Evolutionary conservation across 208 protist species (phyloP).

Genomic region (Leishmania guyanensis): DNA sequence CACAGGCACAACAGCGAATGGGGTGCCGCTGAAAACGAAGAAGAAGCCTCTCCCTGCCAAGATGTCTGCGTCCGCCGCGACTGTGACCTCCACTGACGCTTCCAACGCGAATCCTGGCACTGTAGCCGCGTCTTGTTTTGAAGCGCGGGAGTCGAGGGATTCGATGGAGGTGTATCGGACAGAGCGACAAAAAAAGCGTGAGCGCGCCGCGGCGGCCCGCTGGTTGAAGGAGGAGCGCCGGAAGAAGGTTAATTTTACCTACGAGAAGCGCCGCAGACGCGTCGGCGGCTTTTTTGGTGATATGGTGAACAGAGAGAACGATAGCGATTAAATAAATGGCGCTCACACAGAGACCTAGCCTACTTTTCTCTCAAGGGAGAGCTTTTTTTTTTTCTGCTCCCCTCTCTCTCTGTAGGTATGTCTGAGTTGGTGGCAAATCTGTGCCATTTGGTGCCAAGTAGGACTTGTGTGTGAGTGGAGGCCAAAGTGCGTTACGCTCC

Average conservation of each 20-base stretch:
- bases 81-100: not conserved
- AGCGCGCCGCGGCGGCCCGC: constrained; percentile 72
- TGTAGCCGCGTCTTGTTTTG: not conserved
- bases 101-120: not conserved
- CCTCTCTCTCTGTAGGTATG: not conserved
- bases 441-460: not conserved
- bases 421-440: not conserved
- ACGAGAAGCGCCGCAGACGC: constrained; percentile 81
- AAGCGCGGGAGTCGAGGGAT: constrained; percentile 3
- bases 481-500: not conserved
- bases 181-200: constrained; percentile 65
- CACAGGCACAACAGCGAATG: not conserved
- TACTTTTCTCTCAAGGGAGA: not conserved
- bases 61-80: not conserved
- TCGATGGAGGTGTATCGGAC: constrained; percentile 55
- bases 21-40: not conserved
- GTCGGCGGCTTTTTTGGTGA: constrained; percentile 89
- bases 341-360: not conserved
- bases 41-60: not conserved
- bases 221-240: constrained; percentile 88
- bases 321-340: constrained; percentile 12
- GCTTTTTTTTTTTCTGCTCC: not conserved
- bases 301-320: constrained; percentile 34
- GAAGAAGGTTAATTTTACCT: constrained; percentile 89
- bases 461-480: not conserved